phyloP scores from a whole-genome alignment of 768 basidiomycete genomes.

The Pisolithus marmoratus region DNA sequence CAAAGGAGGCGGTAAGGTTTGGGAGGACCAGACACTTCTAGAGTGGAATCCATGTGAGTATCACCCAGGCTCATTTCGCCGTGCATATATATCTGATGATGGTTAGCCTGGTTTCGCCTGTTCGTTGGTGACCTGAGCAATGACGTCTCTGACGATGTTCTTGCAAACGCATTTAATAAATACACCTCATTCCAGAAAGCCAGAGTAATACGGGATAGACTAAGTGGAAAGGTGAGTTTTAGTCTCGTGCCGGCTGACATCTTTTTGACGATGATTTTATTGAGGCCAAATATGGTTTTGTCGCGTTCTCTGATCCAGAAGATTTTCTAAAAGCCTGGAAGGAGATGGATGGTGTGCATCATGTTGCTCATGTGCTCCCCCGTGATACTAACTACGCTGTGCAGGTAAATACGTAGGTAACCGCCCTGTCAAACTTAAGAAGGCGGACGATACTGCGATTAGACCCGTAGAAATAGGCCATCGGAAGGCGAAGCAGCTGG shows the following conservation, averaged over 20 bases:
- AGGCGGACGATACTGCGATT: constrained; percentile 82
- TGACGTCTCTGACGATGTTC: constrained; percentile 94
- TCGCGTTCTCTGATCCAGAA: constrained; percentile 96
- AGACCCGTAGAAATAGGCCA: constrained; percentile 91
- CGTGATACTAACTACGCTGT: constrained; percentile 2
- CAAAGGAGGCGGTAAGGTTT: constrained; percentile 93
- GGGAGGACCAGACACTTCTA: constrained; percentile 96
- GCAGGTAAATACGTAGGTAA: constrained; percentile 97
- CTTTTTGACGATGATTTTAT: constrained; percentile 5
- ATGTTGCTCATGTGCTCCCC: background rate
- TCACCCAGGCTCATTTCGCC: background rate
- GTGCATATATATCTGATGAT: constrained; percentile 2
- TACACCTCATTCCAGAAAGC: constrained; percentile 94
- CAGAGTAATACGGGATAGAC: constrained; percentile 88
- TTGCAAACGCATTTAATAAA: constrained; percentile 88
- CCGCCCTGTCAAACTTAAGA: constrained; percentile 93
- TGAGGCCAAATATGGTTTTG: constrained; percentile 95
- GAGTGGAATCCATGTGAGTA: constrained; percentile 95
- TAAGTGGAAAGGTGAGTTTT: constrained; percentile 79
- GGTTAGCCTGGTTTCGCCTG: constrained; percentile 88
- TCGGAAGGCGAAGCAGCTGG: constrained; percentile 85
- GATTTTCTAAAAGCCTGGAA: constrained; percentile 99
- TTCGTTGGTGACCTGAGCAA: constrained; percentile 98
- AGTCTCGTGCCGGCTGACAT: background rate
- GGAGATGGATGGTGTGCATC: constrained; percentile 88